Evolutionary conservation across 148 eudicot genomes (phyloP).

Genomic region (Camellia granthamiana): DNA sequence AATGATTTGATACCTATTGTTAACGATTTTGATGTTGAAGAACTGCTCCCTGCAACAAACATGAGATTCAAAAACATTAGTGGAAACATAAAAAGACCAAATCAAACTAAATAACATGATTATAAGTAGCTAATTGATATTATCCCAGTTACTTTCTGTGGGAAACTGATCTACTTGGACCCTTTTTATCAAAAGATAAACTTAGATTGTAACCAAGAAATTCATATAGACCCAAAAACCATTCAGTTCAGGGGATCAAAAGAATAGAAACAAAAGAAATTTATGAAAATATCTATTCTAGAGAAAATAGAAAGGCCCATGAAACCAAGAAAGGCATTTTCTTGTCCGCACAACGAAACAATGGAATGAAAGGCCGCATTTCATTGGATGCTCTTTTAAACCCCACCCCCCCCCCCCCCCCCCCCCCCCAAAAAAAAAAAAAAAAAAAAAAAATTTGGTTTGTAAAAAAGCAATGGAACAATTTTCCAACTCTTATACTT

Average conservation of each 20-base stretch:
- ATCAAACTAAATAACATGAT: neutral
- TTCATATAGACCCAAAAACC: neutral
- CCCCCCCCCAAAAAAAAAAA: no score
- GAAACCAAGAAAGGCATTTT: no score
- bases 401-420: no score
- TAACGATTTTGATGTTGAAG: neutral
- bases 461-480: neutral
- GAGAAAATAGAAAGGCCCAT: no score
- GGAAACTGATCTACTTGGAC: neutral
- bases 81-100: slow-evolving; percentile 11
- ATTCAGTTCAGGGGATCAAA: no score
- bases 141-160: neutral
- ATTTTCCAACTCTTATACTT: neutral
- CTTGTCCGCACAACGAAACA: no score
- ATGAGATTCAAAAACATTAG: neutral
- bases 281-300: neutral
- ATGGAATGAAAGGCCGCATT: no score
- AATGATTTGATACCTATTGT: slow-evolving; percentile 9
- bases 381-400: no score
- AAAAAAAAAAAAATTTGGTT: no score
- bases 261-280: neutral
- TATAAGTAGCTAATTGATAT: neutral
- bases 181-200: neutral
- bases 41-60: slow-evolving; percentile 13
- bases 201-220: neutral